Conservation (phyloP, 2,329 filamentous ascomycete species). For the Talaromyces atroroseus region DNA sequence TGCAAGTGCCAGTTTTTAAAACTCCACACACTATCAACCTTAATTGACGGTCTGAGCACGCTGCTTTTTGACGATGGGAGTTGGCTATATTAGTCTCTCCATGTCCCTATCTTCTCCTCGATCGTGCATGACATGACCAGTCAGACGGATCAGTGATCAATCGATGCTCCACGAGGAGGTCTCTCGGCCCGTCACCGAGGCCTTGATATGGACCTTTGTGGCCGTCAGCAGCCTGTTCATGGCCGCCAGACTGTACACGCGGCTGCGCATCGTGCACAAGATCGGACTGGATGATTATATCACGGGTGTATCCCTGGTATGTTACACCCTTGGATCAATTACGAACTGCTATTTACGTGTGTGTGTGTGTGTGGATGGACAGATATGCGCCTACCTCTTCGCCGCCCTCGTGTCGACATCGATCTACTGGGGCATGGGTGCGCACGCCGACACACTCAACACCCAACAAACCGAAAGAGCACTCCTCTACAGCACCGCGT, state of each 20-base stretch:
- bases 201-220: slow-evolving; percentile 13
- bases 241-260: slow-evolving; percentile 10
- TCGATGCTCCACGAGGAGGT: not conserved
- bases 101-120: too few relatives aligned
- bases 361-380: too few relatives aligned
- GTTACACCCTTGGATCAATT: too few relatives aligned
- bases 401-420: slow-evolving; percentile 9
- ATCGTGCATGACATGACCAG: too few relatives aligned
- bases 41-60: too few relatives aligned
- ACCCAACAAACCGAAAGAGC: slow-evolving; percentile 15
- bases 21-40: too few relatives aligned
- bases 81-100: too few relatives aligned
- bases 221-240: slow-evolving; percentile 9
- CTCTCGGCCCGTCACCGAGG: slow-evolving; percentile 6
- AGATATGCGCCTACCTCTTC: slow-evolving; percentile 12
- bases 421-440: slow-evolving; percentile 8
- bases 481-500: slow-evolving; percentile 21
- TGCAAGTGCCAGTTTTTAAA: too few relatives aligned
- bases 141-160: not conserved
- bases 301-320: slow-evolving; percentile 10
- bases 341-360: too few relatives aligned
- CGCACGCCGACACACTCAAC: slow-evolving; percentile 17
- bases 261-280: slow-evolving; percentile 9
- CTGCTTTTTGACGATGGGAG: too few relatives aligned
- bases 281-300: slow-evolving; percentile 13